A percentile compares a stretch with the other conserved stretches of the same genome.
phyloP scores from a whole-genome alignment of 106 monocot species.

The Acorus calamus region DNA sequence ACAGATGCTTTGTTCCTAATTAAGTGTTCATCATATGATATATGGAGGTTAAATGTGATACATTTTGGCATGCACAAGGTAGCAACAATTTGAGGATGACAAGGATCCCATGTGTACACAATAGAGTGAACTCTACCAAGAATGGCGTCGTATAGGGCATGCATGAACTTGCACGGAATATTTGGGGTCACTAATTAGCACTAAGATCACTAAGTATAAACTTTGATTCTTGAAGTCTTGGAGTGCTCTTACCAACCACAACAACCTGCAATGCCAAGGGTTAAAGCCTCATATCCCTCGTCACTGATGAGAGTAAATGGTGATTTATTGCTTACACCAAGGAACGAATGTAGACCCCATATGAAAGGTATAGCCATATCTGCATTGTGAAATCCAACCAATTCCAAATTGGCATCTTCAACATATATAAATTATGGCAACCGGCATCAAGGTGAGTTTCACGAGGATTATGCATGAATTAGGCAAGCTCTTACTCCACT shows the following conservation, averaged over 20 bases:
- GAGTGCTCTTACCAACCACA: slow-evolving; percentile 84
- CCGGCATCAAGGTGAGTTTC: slow-evolving; percentile 39
- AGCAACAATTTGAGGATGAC: slow-evolving; percentile 3
- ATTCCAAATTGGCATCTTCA: slow-evolving; percentile 66
- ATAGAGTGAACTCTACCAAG: slow-evolving; percentile 1
- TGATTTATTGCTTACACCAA: slow-evolving; percentile 53
- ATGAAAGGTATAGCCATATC: slow-evolving; percentile 55
- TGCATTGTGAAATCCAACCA: slow-evolving; percentile 84
- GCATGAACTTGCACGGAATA: slow-evolving; percentile 13
- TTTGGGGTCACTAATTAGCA: slow-evolving; percentile 14
- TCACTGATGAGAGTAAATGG: slow-evolving; percentile 52
- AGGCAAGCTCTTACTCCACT: slow-evolving; percentile 19
- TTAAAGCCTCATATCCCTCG: slow-evolving; percentile 53
- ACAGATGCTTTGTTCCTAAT: no score
- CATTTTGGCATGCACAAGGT: neutral
- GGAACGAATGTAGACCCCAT: slow-evolving; percentile 50
- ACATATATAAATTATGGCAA: slow-evolving; percentile 48
- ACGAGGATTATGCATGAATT: slow-evolving; percentile 33
- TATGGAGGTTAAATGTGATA: no score
- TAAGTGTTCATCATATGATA: no score
- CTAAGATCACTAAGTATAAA: slow-evolving; percentile 4
- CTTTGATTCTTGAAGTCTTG: slow-evolving; percentile 24
- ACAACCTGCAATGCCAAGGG: slow-evolving; percentile 46
- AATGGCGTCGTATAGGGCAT: neutral
- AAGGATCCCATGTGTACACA: neutral